Evolutionary conservation across 2,329 filamentous ascomycete genomes (phyloP).

Genomic region (Rutstroemia sp.): DNA sequence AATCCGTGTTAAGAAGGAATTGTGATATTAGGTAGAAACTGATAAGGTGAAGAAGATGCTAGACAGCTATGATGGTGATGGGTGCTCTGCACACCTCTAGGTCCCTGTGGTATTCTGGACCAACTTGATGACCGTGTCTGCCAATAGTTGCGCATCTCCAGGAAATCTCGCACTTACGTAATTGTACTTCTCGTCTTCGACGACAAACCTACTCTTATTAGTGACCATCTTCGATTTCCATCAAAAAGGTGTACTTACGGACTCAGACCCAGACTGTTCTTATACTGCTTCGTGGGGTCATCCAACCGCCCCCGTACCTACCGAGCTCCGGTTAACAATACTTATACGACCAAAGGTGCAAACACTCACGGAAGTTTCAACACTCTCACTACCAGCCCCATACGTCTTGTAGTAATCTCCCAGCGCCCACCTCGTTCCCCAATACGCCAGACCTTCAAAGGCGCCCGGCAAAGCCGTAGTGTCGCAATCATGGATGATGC

Average conservation of each 20-base stretch:
- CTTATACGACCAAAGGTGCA: neutral
- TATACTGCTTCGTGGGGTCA: slow-evolving; percentile 37
- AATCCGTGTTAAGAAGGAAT: too few relatives aligned
- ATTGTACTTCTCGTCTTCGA: slow-evolving; percentile 42
- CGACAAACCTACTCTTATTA: slow-evolving; percentile 35
- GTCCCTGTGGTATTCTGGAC: slow-evolving; percentile 25
- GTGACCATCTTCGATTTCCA: too few relatives aligned
- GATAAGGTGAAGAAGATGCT: neutral
- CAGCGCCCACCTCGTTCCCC: slow-evolving; percentile 40
- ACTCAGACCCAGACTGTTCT: slow-evolving; percentile 34
- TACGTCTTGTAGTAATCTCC: slow-evolving; percentile 52
- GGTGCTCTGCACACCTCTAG: neutral
- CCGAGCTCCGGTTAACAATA: neutral
- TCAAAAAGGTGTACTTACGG: slow-evolving; percentile 32
- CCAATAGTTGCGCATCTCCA: slow-evolving; percentile 35
- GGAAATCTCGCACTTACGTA: slow-evolving; percentile 43
- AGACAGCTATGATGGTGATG: too few relatives aligned
- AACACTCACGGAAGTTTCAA: slow-evolving; percentile 37
- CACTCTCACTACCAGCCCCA: slow-evolving; percentile 41
- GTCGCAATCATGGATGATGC: slow-evolving; percentile 38
- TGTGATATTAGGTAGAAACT: neutral
- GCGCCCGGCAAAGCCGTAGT: slow-evolving; percentile 42
- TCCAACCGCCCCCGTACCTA: slow-evolving; percentile 39
- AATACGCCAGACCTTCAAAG: slow-evolving; percentile 43
- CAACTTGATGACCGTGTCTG: slow-evolving; percentile 36